Evolutionary conservation across 495 filamentous ascomycete genomes (phyloP), one percentile per base, ranked within the genome.

Genomic region (Baudoinia panamericana): DNA sequence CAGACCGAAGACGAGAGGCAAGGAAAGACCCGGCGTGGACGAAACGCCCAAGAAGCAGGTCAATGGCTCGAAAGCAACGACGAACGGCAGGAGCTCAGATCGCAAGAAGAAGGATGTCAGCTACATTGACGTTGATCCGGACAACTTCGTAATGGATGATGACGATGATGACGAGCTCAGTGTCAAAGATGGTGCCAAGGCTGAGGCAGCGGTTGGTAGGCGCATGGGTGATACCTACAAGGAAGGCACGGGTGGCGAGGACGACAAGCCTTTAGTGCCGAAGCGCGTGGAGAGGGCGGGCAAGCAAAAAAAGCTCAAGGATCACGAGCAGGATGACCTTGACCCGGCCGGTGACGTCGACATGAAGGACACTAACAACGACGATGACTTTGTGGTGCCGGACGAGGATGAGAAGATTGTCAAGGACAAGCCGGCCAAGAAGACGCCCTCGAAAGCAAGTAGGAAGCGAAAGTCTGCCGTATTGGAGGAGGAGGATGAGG

Each of bases 381-480:
- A 67, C 26, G 62, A 63, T 36, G 54, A 65, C 49, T 59, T 61
- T 24, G 35, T 62, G 5, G 53, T 44, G 11, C 55, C 61, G 9
- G 56, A 61, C n/a, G 53, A 53, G 17, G 56, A 57, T 15, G 55
- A 60, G 45, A 28, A 51, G 26, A 52, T 49, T 23, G 30, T 59
- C 21, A 39, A 31, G 34, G 34, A 41, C 10, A 63, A 61, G 41
- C 48, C 57, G 5, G 47, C 59, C 6, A 69, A 65, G 48, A 56
- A 58, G 23, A 50, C 55, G 33, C 57, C 54, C 30, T 52, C 61
- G 10, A 59, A 52, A 36, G 50, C 62, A 12, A 55, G 61, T 22
- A 61, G 65, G 34, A 79, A 79, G 49, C 69, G 75, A 30, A 78
- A 78, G 48, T 70, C 72, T 21, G 62, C 44, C 2, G 61, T 54